Evolutionary conservation across 306 rosid genomes (phyloP), one percentile per base, ranked within the genome.

Genomic region (Gillenia trifoliata): DNA sequence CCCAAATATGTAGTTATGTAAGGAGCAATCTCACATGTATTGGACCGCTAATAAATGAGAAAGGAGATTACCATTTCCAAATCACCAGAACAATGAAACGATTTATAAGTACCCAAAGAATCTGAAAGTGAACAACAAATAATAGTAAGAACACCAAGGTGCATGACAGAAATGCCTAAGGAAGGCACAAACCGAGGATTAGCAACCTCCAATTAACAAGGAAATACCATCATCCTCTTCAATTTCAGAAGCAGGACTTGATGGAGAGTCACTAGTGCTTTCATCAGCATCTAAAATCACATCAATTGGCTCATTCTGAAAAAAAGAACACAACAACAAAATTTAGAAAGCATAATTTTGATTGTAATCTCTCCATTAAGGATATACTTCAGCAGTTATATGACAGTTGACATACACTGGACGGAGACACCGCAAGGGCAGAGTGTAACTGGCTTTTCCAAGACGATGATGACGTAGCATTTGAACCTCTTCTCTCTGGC

Each of bases 231-330:
- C 86, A 84, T 88, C 86, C 60, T 82, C 86, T 64, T 68, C 84
- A 76, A 74, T 67, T 75, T 80, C 90, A 61, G 92, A 87, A 23
- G 83, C 79, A 78, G 92, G 75, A 83, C 89, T 89, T 70, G 86
- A 85, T 64, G 86, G 77, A 75, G 84, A 75, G 82, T 71, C 91
- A 60, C 77, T 76, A 76, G 64, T 40, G 84, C 83, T 78, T 64
- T 83, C 88, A 66, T 82, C 89, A 63, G 77, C 81, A 41, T 88
- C 88, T 63, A 89, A 89, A 45, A 80, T 75, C 73, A 70, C 82
- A 76, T 88, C 91, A 83, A 76, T 81, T 16, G 80, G 84, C 70
- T 79, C 83, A 61, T 80, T 78, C 98, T 93, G 89, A 4, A 47
- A 47, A 15, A 0, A 15, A 15, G 6, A 45, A 41, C 83, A 77